These are phyloP conservation scores for Avena sativa DNA, from an alignment of 176 grass and related monocot species.

Conservation along the genomic window DNA sequence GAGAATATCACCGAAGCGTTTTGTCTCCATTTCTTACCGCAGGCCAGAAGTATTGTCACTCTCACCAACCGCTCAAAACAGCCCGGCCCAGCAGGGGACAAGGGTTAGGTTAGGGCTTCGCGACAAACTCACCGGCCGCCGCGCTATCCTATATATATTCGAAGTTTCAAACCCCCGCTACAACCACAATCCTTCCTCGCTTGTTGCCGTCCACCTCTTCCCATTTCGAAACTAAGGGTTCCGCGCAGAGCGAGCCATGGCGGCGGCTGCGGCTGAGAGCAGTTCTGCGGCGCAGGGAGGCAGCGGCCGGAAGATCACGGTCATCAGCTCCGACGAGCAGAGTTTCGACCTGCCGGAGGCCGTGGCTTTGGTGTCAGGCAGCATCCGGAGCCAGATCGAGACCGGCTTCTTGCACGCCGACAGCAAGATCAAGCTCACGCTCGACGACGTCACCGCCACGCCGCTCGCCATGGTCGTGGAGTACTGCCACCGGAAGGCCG, in stretches of 20 bases:
- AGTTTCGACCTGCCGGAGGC: constrained; percentile 32
- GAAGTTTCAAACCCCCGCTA: background rate
- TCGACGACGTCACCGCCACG: constrained; percentile 18
- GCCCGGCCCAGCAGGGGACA: background rate
- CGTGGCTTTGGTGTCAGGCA: constrained; percentile 34
- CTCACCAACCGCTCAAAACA: background rate
- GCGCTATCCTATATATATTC: background rate
- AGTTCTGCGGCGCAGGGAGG: background rate
- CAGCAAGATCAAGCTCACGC: background rate
- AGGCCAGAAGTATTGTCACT: background rate
- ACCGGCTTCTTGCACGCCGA: background rate
- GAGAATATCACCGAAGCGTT: background rate
- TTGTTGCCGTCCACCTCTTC: background rate
- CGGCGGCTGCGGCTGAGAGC: background rate
- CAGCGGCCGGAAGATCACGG: background rate
- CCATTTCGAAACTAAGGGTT: background rate
- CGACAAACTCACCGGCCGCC: background rate
- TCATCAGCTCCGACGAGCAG: constrained; percentile 34
- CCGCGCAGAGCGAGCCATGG: background rate
- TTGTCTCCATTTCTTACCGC: background rate
- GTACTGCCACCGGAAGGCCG: constrained; percentile 44
- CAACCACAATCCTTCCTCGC: background rate
- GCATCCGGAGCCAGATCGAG: constrained; percentile 38
- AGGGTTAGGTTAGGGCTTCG: background rate
- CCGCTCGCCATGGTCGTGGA: constrained; percentile 39